Evolutionary conservation across 2,329 filamentous ascomycete genomes (phyloP), one percentile per base, ranked within the genome.

Genomic region (Cylindrodendrum hubeiense): DNA sequence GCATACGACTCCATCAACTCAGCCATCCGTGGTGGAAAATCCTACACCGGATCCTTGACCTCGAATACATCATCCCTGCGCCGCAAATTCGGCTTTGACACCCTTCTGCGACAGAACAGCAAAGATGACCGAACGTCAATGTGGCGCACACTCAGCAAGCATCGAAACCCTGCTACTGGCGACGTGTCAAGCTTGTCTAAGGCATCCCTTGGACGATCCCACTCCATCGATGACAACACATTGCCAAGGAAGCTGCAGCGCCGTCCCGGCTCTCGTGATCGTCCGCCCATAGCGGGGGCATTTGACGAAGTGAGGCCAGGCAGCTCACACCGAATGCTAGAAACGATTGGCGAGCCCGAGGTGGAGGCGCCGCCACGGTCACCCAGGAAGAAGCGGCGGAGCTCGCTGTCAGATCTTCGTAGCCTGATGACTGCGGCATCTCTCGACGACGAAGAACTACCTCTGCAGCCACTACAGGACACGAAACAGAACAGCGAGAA

Each of bases 1-100:
- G 78, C 83, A 6, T 88, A 87, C 65, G 90, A 91, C 52, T 89
- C 89, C 2, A 80, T 89, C 65, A 88, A 84, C 65, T 89, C 87
- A 24, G 84, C 86, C 3, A 74, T 78, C 67, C 86, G 86, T 58
- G 84, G 86, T 49, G 80, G 84, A 50, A 90, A 90, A 68, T 86
- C 88, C 8, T 87, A 91, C 46, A 88, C 88, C 2, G 92, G 91
- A 9, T 97, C 94, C 0, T 76, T 97, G 60, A 92, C 89, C 12
- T 97, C 95, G 1, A 97, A 97, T 72, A 90, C 91, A 2, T 97
- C 95, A 6, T 97, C 94, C 0, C 85, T 98, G 28, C 87, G 94
- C 50, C 91, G 91, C 75, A 93, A 94, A 69, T 94, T 97, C 76
- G 94, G 94, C 1, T 90, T 97, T 65, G 90, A 94, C 62, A 89